These are phyloP conservation scores for Lathyrus oleraceus DNA, from an alignment of 306 rosid species.

Conservation along the genomic window DNA sequence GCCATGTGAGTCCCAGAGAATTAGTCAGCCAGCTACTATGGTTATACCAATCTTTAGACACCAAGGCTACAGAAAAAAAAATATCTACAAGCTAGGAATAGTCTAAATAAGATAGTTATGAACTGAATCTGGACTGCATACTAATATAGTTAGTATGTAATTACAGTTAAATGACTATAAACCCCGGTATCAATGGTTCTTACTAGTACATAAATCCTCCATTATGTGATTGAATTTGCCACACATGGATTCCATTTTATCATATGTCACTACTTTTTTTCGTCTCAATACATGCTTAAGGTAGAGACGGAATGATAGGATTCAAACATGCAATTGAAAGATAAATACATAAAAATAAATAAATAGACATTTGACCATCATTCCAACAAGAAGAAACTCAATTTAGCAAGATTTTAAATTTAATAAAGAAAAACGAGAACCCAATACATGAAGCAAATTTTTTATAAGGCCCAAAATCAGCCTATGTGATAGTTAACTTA, in stretches of 20 bases:
- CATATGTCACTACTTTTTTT: background rate
- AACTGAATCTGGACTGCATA: background rate
- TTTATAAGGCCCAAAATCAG: conserved; percentile 13
- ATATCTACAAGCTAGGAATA: background rate
- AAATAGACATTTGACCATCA: background rate
- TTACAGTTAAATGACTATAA: background rate
- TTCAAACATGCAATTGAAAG: background rate
- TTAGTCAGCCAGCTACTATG: background rate
- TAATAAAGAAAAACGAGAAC: conserved; percentile 5
- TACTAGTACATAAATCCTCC: background rate
- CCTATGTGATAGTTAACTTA: background rate
- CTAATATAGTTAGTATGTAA: background rate
- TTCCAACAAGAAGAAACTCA: background rate
- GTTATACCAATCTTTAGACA: background rate
- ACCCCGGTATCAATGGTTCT: background rate
- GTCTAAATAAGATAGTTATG: background rate
- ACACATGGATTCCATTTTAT: background rate
- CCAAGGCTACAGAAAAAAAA: background rate
- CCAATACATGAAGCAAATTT: conserved; percentile 2
- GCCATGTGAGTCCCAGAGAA: background rate
- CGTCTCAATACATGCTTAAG: background rate
- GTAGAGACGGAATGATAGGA: background rate
- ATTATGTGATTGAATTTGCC: background rate
- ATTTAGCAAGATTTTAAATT: background rate
- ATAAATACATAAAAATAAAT: background rate